These are phyloP conservation scores for Alternaria sp. DNA, from an alignment of 2,329 filamentous ascomycete genomes.

Conservation along the genomic window DNA sequence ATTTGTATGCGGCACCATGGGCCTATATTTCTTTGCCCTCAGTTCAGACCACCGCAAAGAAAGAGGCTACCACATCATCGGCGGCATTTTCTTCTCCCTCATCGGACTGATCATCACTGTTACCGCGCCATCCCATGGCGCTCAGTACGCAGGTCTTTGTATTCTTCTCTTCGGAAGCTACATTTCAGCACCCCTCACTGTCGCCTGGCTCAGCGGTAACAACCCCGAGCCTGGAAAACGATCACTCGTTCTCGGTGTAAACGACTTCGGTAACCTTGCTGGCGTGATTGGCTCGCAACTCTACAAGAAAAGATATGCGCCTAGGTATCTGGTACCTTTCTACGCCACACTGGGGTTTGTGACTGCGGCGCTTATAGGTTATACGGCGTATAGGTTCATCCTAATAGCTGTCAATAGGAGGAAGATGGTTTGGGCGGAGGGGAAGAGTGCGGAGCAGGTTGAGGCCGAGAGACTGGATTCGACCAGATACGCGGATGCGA, in stretches of 20 bases:
- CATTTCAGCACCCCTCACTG: constrained; percentile 33
- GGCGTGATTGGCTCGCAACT: constrained; percentile 35
- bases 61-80: constrained; percentile 54
- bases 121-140: constrained; percentile 10
- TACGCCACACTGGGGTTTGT: constrained; percentile 38
- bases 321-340: constrained; percentile 30
- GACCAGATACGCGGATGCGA: constrained; percentile 33
- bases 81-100: constrained; percentile 55
- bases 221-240: constrained; percentile 37
- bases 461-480: constrained; percentile 29
- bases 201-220: constrained; percentile 37
- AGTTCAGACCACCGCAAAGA: constrained; percentile 53
- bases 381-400: constrained; percentile 31
- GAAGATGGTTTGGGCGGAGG: constrained; percentile 22
- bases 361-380: constrained; percentile 29
- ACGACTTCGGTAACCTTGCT: constrained; percentile 39
- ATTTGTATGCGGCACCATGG: constrained; percentile 57
- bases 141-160: constrained; percentile 32
- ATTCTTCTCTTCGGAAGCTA: constrained; percentile 38
- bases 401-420: constrained; percentile 27
- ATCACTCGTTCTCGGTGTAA: constrained; percentile 31
- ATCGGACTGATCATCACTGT: constrained; percentile 36
- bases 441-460: constrained; percentile 24
- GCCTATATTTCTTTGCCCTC: constrained; percentile 57
- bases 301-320: constrained; percentile 30